Percentiles rank a stretch among this genome's conserved stretches.
These are phyloP conservation scores for Colletotrichum lupini DNA, from an alignment of 2,329 filamentous ascomycete genomes.

Conservation along the genomic window DNA sequence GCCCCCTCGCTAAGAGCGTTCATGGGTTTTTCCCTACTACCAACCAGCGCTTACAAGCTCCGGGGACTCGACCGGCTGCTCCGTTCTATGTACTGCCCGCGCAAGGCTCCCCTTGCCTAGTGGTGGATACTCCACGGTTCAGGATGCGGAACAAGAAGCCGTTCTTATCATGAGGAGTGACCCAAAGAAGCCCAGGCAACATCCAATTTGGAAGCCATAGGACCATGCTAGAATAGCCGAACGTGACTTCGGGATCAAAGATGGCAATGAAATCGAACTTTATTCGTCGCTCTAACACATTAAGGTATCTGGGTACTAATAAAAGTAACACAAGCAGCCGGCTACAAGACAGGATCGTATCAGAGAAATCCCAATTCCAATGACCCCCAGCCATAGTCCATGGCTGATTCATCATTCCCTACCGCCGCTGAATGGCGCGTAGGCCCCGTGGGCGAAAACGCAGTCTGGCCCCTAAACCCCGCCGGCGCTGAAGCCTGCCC, in stretches of 20 bases:
- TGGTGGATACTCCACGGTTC: not conserved
- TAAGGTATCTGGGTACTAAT: not conserved
- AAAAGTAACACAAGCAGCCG: not conserved
- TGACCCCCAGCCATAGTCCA: conserved; percentile 33
- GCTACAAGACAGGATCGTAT: not conserved
- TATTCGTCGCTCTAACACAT: not conserved
- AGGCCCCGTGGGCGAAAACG: conserved; percentile 32
- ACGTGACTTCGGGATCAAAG: not conserved
- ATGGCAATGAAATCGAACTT: not conserved
- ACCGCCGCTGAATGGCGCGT: conserved; percentile 22
- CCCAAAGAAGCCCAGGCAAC: not conserved
- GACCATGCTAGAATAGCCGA: not conserved
- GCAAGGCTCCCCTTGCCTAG: not conserved
- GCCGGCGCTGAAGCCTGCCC: conserved; percentile 13
- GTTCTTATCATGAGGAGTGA: not conserved
- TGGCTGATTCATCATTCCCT: conserved; percentile 19
- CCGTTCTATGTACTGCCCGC: not conserved
- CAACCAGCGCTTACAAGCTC: no score
- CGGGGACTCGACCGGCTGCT: no score
- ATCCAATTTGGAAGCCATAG: not conserved
- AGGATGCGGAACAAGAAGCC: not conserved
- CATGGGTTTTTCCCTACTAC: no score
- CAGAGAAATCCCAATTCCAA: conserved; percentile 35
- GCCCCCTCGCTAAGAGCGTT: no score
- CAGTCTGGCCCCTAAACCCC: conserved; percentile 18